Evolutionary conservation across 345 rosid genomes (phyloP).

Genomic region (Arabis hirsuta): DNA sequence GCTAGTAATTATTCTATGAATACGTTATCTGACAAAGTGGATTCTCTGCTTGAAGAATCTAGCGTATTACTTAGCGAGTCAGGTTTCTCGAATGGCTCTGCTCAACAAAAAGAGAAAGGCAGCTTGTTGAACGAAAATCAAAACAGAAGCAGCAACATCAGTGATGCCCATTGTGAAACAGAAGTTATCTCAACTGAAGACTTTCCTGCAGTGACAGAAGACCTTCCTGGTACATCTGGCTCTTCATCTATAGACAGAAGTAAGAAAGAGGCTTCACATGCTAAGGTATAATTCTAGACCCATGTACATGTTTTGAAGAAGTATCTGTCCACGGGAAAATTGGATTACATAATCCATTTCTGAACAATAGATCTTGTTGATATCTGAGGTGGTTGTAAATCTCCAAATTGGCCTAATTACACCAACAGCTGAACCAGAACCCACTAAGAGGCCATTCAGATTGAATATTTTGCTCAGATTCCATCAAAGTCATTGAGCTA

Average conservation of each 20-base stretch:
- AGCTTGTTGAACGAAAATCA: slow-evolving; percentile 41
- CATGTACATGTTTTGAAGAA: slow-evolving; percentile 23
- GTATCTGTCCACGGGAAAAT: slow-evolving; percentile 16
- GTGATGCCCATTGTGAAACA: slow-evolving; percentile 40
- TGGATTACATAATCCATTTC: slow-evolving; percentile 17
- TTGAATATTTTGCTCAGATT: slow-evolving; percentile 37
- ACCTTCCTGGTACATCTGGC: slow-evolving; percentile 43
- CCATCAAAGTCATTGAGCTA: slow-evolving; percentile 34
- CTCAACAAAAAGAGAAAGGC: slow-evolving; percentile 45
- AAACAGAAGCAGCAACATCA: slow-evolving; percentile 41
- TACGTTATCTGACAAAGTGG: slow-evolving; percentile 37
- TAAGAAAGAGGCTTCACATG: slow-evolving; percentile 39
- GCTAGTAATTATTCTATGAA: slow-evolving; percentile 33
- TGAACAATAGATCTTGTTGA: slow-evolving; percentile 31
- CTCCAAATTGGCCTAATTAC: slow-evolving; percentile 37
- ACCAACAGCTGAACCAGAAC: slow-evolving; percentile 45
- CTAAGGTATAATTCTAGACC: slow-evolving; percentile 49
- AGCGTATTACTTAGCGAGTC: slow-evolving; percentile 36
- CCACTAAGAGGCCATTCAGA: slow-evolving; percentile 46
- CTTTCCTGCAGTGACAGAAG: slow-evolving; percentile 41
- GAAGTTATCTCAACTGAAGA: slow-evolving; percentile 43
- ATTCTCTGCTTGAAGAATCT: slow-evolving; percentile 43
- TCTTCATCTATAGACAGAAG: slow-evolving; percentile 40
- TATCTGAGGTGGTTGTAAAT: slow-evolving; percentile 35
- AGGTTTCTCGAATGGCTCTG: slow-evolving; percentile 39